Evolutionary conservation across 2,329 filamentous ascomycete species (phyloP), one percentile per base, ranked within the genome.

Genomic region (Alternaria gansuensis): DNA sequence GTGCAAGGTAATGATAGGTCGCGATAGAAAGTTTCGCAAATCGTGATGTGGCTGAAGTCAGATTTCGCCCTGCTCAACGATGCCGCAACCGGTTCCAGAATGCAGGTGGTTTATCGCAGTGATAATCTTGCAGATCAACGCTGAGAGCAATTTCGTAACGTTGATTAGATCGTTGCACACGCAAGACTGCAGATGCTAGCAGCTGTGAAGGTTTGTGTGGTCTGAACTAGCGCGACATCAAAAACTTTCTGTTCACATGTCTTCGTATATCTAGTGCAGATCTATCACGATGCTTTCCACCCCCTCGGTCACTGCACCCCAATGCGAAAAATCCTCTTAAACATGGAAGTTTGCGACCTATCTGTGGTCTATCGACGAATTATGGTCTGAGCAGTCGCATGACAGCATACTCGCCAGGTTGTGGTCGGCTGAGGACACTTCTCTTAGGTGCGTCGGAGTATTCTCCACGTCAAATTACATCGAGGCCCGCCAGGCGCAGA

Each of bases 401-500:
- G 39, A 26, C 34, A 26, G 40, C 44, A 36, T 11, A 23, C 51
- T 54, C 43, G 33, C 41, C 51, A 33, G 41, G 26, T 43, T 23
- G 23, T 45, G 28, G 51, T 40, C 36, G 54, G 60, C 57, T 28
- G 49, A 54, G 60, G 39, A 40, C 50, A 52, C 51, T 55, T 51
- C 31, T 17, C 43, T 34, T 48, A 51, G 14, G 34, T 28, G 49
- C 52, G 45, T 59, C 56, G 51, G 56, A 59, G 56, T 33, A 49
- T 59, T 55, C 51, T 46, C 51, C 59, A 49, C 56, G 50, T 37
- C 49, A 41, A 40, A 43, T 26, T 43, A 29, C 37, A 31, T 31
- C 60, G 45, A 54, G 63, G 62, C 46, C 40, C 51, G 70, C 55
- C 62, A 64, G 28, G 54, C 50, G 66, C 43, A 65, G 66, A 69